Conservation (phyloP, 1,284 basidiomycete genomes). For the Neonothopanus nambi region DNA sequence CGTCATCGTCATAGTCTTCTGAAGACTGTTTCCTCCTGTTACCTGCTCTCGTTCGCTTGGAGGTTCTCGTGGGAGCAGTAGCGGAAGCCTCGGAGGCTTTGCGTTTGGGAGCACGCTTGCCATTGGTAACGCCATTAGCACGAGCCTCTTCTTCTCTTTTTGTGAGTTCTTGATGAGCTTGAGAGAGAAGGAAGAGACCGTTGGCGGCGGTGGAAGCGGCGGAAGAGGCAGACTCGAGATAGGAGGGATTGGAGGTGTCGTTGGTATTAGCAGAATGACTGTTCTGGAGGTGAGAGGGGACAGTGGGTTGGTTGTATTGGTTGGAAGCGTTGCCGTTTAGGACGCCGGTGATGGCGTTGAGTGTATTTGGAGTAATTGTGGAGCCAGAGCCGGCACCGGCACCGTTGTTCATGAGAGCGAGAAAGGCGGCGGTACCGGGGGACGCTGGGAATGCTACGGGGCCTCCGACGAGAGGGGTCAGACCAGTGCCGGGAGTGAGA, state of each 20-base stretch:
- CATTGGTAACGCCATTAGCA: constrained; percentile 30
- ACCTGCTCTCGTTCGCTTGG: constrained; percentile 9
- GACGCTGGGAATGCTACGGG: constrained; percentile 80
- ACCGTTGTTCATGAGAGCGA: constrained; percentile 83
- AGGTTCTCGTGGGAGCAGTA: constrained; percentile 26
- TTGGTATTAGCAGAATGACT: constrained; percentile 11
- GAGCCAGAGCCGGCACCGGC: constrained; percentile 42
- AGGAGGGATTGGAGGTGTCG: constrained; percentile 29
- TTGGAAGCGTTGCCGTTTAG: constrained; percentile 42
- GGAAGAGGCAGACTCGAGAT: constrained; percentile 46
- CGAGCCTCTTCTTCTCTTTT: constrained; percentile 84
- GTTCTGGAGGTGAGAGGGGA: constrained; percentile 17
- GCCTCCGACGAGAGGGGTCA: constrained; percentile 84
- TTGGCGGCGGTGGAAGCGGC: constrained; percentile 78
- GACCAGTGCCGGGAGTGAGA: constrained; percentile 54
- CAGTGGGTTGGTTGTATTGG: neutral
- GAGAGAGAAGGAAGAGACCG: constrained; percentile 89
- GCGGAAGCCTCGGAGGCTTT: constrained; percentile 54
- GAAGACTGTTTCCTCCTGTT: constrained; percentile 19
- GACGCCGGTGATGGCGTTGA: constrained; percentile 79
- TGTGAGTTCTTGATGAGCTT: constrained; percentile 95
- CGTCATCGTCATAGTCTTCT: constrained; percentile 33
- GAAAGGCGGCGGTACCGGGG: constrained; percentile 90
- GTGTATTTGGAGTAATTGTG: constrained; percentile 90
- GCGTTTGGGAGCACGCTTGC: constrained; percentile 64